Percentiles rank a stretch among this genome's conserved stretches.
phyloP scores from a whole-genome alignment of 2,329 filamentous ascomycete species.

The Aspergillaceae sp. region DNA sequence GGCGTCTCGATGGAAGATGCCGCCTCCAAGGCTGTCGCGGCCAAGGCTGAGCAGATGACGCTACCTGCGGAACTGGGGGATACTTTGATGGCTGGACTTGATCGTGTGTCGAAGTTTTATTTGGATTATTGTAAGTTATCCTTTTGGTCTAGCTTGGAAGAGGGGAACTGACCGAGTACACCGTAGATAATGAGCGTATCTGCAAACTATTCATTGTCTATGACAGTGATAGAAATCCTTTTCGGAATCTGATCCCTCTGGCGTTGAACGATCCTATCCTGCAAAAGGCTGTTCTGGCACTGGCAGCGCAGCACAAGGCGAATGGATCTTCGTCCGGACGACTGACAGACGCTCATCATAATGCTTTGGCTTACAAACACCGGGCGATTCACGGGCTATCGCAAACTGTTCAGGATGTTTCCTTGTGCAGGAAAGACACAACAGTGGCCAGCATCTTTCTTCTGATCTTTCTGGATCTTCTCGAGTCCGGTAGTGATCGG shows the following conservation, averaged over 20 bases:
- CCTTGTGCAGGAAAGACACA: slow-evolving; percentile 13
- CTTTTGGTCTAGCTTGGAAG: too few relatives aligned
- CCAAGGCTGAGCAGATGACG: not conserved
- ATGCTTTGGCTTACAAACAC: slow-evolving; percentile 27
- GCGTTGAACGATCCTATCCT: slow-evolving; percentile 20
- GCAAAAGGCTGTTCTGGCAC: slow-evolving; percentile 24
- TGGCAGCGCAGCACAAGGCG: slow-evolving; percentile 27
- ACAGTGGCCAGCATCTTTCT: slow-evolving; percentile 29
- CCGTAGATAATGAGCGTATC: slow-evolving; percentile 25
- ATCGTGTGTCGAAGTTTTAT: slow-evolving; percentile 20
- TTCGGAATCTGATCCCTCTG: slow-evolving; percentile 23
- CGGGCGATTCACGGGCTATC: slow-evolving; percentile 26
- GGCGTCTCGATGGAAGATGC: slow-evolving; percentile 14
- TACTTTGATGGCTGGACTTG: slow-evolving; percentile 7
- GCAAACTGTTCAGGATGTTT: slow-evolving; percentile 9
- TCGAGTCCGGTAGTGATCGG: slow-evolving; percentile 25
- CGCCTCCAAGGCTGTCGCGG: not conserved
- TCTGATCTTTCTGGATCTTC: slow-evolving; percentile 23
- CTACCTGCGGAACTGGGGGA: slow-evolving; percentile 11
- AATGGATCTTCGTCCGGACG: slow-evolving; percentile 15
- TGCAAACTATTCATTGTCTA: slow-evolving; percentile 29
- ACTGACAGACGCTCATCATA: slow-evolving; percentile 13
- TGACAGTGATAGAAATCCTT: slow-evolving; percentile 27
- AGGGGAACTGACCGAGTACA: not conserved
- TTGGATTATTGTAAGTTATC: slow-evolving; percentile 25